Evolutionary conservation across 1,284 basidiomycete species (phyloP).

Genomic region (Ustilago shanxiensis): DNA sequence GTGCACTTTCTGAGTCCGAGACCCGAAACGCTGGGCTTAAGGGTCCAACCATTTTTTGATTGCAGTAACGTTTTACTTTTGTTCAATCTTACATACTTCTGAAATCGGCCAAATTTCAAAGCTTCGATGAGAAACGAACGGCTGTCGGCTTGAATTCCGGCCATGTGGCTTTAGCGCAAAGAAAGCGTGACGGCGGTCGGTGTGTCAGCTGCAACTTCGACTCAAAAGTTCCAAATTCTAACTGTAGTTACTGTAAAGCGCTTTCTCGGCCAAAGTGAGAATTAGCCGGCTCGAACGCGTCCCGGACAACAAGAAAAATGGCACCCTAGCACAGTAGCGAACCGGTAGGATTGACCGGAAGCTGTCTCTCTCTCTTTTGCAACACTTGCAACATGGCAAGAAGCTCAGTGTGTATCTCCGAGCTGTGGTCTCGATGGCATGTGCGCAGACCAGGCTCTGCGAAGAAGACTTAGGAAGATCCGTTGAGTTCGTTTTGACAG

Average conservation of each 20-base stretch:
- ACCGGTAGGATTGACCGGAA: slow-evolving; percentile 1
- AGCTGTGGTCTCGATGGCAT: not conserved
- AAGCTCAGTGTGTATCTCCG: slow-evolving; percentile 13
- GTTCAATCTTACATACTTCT: not conserved
- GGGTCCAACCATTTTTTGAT: slow-evolving; percentile 2
- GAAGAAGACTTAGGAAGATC: not conserved
- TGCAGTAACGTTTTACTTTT: not conserved
- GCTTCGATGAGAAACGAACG: not conserved
- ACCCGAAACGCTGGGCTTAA: slow-evolving; percentile 3
- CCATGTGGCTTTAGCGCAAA: slow-evolving; percentile 5
- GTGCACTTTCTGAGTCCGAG: not conserved
- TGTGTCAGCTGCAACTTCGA: not conserved
- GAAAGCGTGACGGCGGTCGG: not conserved
- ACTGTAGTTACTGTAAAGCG: not conserved
- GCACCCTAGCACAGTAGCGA: not conserved
- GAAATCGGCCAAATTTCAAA: not conserved
- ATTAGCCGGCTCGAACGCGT: not conserved
- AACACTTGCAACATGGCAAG: not conserved
- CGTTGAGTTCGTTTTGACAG: slow-evolving; percentile 7
- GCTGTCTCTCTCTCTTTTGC: not conserved
- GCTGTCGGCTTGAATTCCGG: not conserved
- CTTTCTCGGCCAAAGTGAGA: not conserved
- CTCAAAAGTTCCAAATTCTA: not conserved
- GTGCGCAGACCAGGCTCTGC: not conserved
- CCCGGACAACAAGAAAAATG: not conserved